A percentile compares a stretch with the other conserved stretches of the same genome.
Conservation (phyloP, 176 grass and related monocot genomes). For the Aegilops tauschii region DNA sequence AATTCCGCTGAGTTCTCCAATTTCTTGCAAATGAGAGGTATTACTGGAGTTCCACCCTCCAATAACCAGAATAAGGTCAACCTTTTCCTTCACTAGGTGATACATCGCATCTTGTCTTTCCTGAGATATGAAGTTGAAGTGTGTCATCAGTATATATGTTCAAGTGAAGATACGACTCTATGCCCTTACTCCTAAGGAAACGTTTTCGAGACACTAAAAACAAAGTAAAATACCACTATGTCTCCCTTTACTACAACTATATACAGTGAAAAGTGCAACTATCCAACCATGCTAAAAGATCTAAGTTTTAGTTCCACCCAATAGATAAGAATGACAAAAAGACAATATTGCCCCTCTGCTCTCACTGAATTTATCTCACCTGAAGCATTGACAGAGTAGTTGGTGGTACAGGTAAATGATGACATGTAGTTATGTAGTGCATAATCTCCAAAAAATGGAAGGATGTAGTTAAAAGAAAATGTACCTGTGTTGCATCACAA, state of each 20-base stretch:
- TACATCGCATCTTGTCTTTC: slow-evolving; percentile 99
- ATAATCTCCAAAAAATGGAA: slow-evolving; percentile 11
- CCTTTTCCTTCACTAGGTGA: slow-evolving; percentile 85
- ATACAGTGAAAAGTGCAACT: not conserved
- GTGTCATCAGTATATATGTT: slow-evolving; percentile 10
- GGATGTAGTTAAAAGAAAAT: slow-evolving; percentile 11
- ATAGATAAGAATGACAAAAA: not conserved
- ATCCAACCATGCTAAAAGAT: not conserved
- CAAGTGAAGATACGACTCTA: not conserved
- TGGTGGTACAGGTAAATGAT: not conserved
- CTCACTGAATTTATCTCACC: not conserved
- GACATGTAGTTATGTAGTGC: not conserved
- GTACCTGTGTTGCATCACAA: slow-evolving; percentile 98
- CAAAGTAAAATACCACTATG: not conserved
- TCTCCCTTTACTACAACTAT: not conserved
- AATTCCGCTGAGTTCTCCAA: slow-evolving; percentile 77
- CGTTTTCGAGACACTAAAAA: not conserved
- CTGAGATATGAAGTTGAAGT: slow-evolving; percentile 38
- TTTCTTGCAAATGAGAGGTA: slow-evolving; percentile 99
- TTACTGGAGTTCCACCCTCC: slow-evolving; percentile 99
- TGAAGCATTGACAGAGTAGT: not conserved
- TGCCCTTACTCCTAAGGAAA: not conserved
- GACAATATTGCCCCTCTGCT: not conserved
- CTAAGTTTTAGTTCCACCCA: not conserved
- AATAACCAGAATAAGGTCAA: slow-evolving; percentile 93